Evolutionary conservation across 1,284 basidiomycete species (phyloP).

Genomic region (Boletellus dicymbophilus): DNA sequence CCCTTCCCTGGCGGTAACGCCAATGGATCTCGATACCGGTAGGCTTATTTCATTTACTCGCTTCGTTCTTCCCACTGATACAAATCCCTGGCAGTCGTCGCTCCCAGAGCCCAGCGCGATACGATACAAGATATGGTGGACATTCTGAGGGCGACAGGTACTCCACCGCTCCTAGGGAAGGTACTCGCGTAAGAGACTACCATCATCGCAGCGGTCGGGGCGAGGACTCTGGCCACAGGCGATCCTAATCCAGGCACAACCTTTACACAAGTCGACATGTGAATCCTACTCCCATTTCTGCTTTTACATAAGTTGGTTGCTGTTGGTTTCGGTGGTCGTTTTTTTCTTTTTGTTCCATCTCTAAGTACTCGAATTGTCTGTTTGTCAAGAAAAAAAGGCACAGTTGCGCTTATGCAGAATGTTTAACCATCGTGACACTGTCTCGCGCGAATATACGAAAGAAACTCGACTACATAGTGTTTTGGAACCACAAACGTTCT

Average conservation of each 20-base stretch:
- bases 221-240: constrained; percentile 38
- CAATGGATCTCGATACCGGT: constrained; percentile 58
- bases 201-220: constrained; percentile 59
- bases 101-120: constrained; percentile 64
- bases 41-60: constrained; percentile 5
- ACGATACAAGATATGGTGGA: constrained; percentile 44
- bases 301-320: constrained; percentile 5
- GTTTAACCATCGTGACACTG: constrained; percentile 6
- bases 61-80: not conserved
- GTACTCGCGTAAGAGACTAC: constrained; percentile 57
- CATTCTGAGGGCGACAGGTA: constrained; percentile 45
- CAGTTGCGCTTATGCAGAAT: constrained; percentile 2
- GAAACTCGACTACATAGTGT: no score
- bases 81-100: constrained; percentile 52
- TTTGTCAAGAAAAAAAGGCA: not conserved
- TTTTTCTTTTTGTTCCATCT: no score
- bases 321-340: constrained; percentile 4
- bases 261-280: not conserved
- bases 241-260: constrained; percentile 26
- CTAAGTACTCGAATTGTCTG: constrained; percentile 11
- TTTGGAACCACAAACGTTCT: no score
- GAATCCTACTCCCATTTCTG: constrained; percentile 5
- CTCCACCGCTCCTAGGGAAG: constrained; percentile 41
- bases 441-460: constrained; percentile 11
- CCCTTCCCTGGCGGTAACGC: constrained; percentile 42